phyloP scores from a whole-genome alignment of 2,329 filamentous ascomycete species.

The Aspergillus ustus region DNA sequence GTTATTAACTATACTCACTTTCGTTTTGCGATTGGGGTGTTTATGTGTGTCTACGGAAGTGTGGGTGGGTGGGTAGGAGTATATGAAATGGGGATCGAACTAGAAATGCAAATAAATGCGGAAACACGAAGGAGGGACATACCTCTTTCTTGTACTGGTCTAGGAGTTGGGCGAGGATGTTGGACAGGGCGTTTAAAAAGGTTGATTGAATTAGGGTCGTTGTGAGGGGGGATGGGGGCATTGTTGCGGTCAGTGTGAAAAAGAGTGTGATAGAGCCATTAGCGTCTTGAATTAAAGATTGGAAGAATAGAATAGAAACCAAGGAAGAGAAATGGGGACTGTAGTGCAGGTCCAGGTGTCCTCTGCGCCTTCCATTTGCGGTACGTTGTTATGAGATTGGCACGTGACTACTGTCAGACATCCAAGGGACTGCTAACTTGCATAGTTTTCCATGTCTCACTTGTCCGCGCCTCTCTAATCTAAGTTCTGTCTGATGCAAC shows the following conservation, averaged over 20 bases:
- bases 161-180: slow-evolving; percentile 44
- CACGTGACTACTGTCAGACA: not conserved
- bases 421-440: too few relatives aligned
- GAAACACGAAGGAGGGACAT: slow-evolving; percentile 16
- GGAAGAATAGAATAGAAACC: too few relatives aligned
- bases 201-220: slow-evolving; percentile 44
- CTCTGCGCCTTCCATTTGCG: too few relatives aligned
- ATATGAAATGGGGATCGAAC: not conserved
- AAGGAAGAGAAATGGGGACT: too few relatives aligned
- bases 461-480: too few relatives aligned
- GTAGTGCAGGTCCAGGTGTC: too few relatives aligned
- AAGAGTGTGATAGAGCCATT: too few relatives aligned
- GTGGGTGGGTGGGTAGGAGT: not conserved
- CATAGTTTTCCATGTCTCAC: too few relatives aligned
- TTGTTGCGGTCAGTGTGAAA: not conserved
- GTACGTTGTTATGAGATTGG: too few relatives aligned
- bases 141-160: slow-evolving; percentile 42
- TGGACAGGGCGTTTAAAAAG: slow-evolving; percentile 43
- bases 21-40: slow-evolving; percentile 2
- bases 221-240: slow-evolving; percentile 33
- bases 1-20: slow-evolving; percentile 3
- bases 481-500: too few relatives aligned
- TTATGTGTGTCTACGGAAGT: not conserved
- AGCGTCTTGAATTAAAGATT: too few relatives aligned
- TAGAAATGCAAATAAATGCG: not conserved